phyloP scores from a whole-genome alignment of 176 grass and related monocot genomes.

The Phoenix dactylifera region DNA sequence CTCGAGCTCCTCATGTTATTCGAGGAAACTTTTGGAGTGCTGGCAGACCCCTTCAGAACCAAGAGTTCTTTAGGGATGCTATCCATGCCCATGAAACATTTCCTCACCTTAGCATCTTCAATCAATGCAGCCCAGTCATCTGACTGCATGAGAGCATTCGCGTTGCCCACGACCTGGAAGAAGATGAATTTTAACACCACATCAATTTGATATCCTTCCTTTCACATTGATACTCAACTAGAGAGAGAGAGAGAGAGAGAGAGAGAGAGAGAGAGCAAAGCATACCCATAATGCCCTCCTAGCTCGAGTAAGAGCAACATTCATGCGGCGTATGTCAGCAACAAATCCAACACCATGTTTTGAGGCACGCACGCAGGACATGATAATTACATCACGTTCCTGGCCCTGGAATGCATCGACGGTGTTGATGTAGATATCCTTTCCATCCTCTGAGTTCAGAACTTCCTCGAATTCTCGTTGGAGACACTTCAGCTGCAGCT shows the following conservation, averaged over 20 bases:
- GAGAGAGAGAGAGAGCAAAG: conserved; percentile 9
- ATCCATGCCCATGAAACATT: conserved; percentile 84
- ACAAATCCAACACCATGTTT: conserved; percentile 96
- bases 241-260: conserved; percentile 6
- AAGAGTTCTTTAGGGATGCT: conserved; percentile 88
- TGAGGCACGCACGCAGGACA: conserved; percentile 97
- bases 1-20: conserved; percentile 59
- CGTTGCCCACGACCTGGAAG: conserved; percentile 91
- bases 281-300: conserved; percentile 88
- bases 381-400: conserved; percentile 97
- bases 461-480: conserved; percentile 87
- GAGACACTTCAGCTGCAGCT: conserved; percentile 95
- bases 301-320: conserved; percentile 97
- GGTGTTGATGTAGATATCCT: conserved; percentile 98
- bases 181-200: conserved; percentile 2
- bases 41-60: conserved; percentile 36
- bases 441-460: conserved; percentile 81
- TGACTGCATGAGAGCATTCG: conserved; percentile 78
- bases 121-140: conserved; percentile 93
- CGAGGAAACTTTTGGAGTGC: conserved; percentile 42
- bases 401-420: conserved; percentile 99
- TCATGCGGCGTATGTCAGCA: conserved; percentile 97
- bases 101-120: conserved; percentile 76
- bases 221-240: no score
- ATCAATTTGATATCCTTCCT: background rate